Evolutionary conservation across 768 basidiomycete species (phyloP), one percentile per base, ranked within the genome.

Genomic region (Strobilomyces dryophilus): DNA sequence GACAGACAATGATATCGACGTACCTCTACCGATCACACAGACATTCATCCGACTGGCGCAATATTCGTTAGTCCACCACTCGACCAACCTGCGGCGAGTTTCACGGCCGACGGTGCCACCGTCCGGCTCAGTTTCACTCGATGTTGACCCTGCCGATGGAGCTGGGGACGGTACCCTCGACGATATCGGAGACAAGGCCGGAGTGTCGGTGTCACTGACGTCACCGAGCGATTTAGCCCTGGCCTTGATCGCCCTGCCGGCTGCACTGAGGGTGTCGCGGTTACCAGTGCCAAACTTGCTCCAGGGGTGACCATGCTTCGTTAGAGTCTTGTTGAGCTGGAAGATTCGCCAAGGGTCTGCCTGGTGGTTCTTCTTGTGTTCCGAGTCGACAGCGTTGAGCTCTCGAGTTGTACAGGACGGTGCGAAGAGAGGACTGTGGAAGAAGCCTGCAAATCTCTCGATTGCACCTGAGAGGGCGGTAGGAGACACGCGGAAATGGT

Each of bases 351-450:
- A 95, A 63, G 85, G 74, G 65, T 98, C 93, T 3, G 78, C 74
- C 66, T 95, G 95, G 44, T 89, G 82, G 66, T 98, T 99, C 75
- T 97, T 95, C 74, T 92, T 92, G 76, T 98, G 87, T 68, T 99
- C 97, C 0, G 92, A 95, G 67, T 99, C 88, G 39, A 99, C 95
- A 1, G 97, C 95, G 60, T 93, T 93, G 56, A 97, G 77, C 72
- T 99, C 95, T 31, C 93, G 83, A 26, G 82, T 77, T 1, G 92
- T 94, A 65, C 92, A 91, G 5, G 87, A 89, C 0, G 89, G 82
- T 2, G 83, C 68, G 64, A 99, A 98, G 39, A 95, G 78, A 0
- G 95, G 95, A n/a, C 83, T 87, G 58, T 89, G 89, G 72, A 99
- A 98, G 74, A 99, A 98, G 0, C 78, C 81, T 24, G 92, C 71